A percentile compares a stretch with the other conserved stretches of the same genome.
phyloP scores from a whole-genome alignment of 1,139 yeast genomes.

The Blastobotrys apis region DNA sequence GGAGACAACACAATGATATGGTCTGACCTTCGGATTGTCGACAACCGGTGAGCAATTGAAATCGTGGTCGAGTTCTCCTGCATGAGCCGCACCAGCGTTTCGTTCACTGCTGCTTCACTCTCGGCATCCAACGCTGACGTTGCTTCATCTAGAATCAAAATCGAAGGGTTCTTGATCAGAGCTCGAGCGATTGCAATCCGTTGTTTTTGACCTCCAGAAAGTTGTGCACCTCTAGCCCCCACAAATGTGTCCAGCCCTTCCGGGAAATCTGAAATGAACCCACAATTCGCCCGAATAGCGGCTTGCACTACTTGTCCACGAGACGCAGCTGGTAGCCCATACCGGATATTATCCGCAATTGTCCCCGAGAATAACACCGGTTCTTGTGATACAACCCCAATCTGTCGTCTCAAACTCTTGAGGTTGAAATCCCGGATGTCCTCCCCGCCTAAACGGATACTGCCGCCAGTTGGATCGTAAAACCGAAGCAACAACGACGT shows the following conservation, averaged over 20 bases:
- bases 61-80: slow-evolving; percentile 68
- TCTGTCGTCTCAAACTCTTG: slow-evolving; percentile 63
- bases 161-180: slow-evolving; percentile 64
- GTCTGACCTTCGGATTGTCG: slow-evolving; percentile 83
- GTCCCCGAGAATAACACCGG: slow-evolving; percentile 91
- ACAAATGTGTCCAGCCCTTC: slow-evolving; percentile 76
- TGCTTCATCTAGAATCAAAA: slow-evolving; percentile 74
- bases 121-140: slow-evolving; percentile 82
- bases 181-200: slow-evolving; percentile 82
- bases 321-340: slow-evolving; percentile 60
- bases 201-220: slow-evolving; percentile 88
- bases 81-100: slow-evolving; percentile 59
- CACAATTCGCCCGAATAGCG: slow-evolving; percentile 73
- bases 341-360: slow-evolving; percentile 76
- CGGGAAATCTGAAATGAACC: slow-evolving; percentile 70
- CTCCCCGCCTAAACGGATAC: slow-evolving; percentile 63
- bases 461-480: slow-evolving; percentile 71
- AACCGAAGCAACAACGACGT: slow-evolving; percentile 74
- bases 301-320: slow-evolving; percentile 67
- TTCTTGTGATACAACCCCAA: slow-evolving; percentile 93
- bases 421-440: slow-evolving; percentile 65
- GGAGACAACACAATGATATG: slow-evolving; percentile 73
- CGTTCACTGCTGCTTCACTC: slow-evolving; percentile 78
- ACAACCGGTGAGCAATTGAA: slow-evolving; percentile 86
- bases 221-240: slow-evolving; percentile 82